Base-by-base conservation (phyloP, 352 stramenopile species). In the Globisporangium ultimum region DNA sequence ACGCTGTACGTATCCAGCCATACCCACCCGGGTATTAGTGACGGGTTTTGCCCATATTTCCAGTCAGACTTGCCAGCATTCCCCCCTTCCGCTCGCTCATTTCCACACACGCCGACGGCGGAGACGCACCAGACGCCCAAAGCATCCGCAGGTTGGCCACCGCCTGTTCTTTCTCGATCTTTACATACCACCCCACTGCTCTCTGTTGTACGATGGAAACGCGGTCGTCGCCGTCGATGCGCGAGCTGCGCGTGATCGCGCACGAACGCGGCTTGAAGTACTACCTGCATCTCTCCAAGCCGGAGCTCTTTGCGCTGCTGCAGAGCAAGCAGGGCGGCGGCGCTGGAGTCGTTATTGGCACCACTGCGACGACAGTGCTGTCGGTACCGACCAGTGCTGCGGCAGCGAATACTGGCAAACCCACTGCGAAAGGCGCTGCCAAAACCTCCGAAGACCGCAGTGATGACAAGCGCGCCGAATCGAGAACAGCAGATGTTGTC, bases 211-310 rank as follows among this genome's bases (percentile, higher is more conserved):
- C 55, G 20, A 89, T 94, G 84, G 84, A 94, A 73, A 94, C 84
- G 9, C 78, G 84, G 47, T 94, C 79, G 4, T 94, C 80, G 62
- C 82, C 82, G 38, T 92, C 84, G 32, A 91, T 94, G 82, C 56
- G 70, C 45, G 76, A 94, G 68, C 72, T 94, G 58, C 84, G 73
- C 61, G 69, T 60, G 15, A 53, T 92, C 55, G 84, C 84, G 22
- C 73, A 76, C 63, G 79, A 89, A 53, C 82, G 84, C 55, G 84
- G 84, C 1, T 74, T 94, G 58, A 92, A 94, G 72, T 89, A 92
- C 69, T 94, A 88, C 68, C 59, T 78, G 60, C 84, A 92, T 57
- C 59, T 94, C 43, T 90, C 80, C 45, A 94, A 94, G 60, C 80
- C 78, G 21, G 77, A 94, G 65, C 70, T 94, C 24, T 88, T 87